Evolutionary conservation across 345 rosid species (phyloP), one percentile per base, ranked within the genome.

Genomic region (Conringia planisiliqua): DNA sequence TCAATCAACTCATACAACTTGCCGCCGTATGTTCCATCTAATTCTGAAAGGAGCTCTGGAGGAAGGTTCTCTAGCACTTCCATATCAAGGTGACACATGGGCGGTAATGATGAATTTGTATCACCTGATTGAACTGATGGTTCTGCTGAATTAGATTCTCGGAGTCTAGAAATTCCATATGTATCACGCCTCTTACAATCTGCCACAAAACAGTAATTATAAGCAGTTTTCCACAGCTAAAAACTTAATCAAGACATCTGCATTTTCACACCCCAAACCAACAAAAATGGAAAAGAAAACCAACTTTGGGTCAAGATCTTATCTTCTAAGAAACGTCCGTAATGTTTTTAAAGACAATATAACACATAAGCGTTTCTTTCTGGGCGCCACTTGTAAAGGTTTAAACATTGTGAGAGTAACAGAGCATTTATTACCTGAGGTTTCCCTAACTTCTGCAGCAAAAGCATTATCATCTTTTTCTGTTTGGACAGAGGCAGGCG

Each of bases 1-100:
- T 85, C 82, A 78, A 91, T 85, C 43, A 86, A 84, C 62, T 78
- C 83, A 59, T 64, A 74, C 75, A 94, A 64, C 82, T 90, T 86
- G 64, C 94, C 96, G 3, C 90, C 90, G 63, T 94, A 94, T 47
- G 81, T 85, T 70, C 75, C 89, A 88, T 94, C 91, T 81, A 94
- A 62, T 79, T 94, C 98, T 13, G 88, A 73, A 66, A 91, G 79
- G 54, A 94, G 78, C 62, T 91, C 97, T 20, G 87, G 75, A 64
- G 98, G 98, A 77, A 94, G 98, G 83, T 81, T 82, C 83, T 87
- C 86, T 64, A 94, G 68, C 62, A 94, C 91, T 75, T 82, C 95
- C 81, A 91, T 63, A 76, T 94, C 98, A 56, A 94, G 97, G 69
- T 88, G 77, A 61, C 82, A 78, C 73, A 94, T 72, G 50, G 88